These are phyloP conservation scores for Euphorbia celastroides DNA, from an alignment of 441 rosid species.

Conservation along the genomic window DNA sequence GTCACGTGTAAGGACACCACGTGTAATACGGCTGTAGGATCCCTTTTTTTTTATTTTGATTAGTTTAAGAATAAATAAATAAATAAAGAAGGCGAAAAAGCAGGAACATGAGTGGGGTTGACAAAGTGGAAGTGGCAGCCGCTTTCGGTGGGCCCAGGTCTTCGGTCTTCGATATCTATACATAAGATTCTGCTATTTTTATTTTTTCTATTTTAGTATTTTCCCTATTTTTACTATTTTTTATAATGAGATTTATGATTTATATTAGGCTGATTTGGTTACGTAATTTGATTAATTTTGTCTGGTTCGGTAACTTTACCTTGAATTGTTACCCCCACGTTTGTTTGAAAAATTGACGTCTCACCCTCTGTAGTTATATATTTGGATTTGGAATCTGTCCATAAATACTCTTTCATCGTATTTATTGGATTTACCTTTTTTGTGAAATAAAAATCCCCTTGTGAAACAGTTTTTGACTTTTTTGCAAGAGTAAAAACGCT, in stretches of 20 bases:
- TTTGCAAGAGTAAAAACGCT: too few relatives aligned
- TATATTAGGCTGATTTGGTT: not conserved
- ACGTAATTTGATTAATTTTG: too few relatives aligned
- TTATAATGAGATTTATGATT: too few relatives aligned
- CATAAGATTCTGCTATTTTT: constrained; percentile 15
- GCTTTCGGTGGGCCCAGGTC: constrained; percentile 35
- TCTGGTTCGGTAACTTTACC: too few relatives aligned
- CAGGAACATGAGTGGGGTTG: not conserved
- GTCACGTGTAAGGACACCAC: constrained; percentile 23
- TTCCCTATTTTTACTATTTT: not conserved
- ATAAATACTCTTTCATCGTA: too few relatives aligned
- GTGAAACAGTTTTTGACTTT: too few relatives aligned
- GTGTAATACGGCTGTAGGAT: constrained; percentile 24
- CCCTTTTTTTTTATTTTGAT: not conserved
- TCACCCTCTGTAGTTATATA: too few relatives aligned
- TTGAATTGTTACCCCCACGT: not conserved
- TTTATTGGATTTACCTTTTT: too few relatives aligned
- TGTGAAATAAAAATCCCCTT: too few relatives aligned
- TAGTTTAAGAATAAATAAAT: too few relatives aligned
- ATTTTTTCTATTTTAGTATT: not conserved
- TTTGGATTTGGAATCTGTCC: too few relatives aligned
- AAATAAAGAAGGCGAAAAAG: not conserved
- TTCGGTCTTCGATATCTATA: constrained; percentile 26
- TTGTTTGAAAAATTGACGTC: not conserved
- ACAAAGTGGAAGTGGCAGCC: constrained; percentile 32